Conservation (phyloP, 257 asterid species). For the Solanum chiquidenum region DNA sequence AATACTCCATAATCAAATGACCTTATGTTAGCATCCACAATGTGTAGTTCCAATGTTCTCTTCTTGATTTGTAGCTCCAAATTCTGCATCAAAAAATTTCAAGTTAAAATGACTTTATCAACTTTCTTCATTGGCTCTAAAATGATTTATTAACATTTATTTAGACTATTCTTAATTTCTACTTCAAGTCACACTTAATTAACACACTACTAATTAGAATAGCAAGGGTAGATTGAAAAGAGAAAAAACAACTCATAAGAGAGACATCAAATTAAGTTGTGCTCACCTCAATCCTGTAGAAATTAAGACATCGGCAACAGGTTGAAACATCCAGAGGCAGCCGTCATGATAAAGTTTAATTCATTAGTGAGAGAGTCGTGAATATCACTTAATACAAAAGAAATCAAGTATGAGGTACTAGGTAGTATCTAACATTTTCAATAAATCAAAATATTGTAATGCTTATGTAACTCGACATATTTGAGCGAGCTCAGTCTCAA, state of each 20-base stretch:
- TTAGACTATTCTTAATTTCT: background rate
- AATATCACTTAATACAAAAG: background rate
- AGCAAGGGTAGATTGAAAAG: background rate
- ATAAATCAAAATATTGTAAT: background rate
- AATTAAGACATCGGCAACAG: background rate
- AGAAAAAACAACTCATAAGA: background rate
- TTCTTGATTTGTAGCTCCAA: slow-evolving; percentile 41
- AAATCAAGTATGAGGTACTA: background rate
- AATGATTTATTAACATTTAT: background rate
- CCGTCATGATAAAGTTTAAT: background rate
- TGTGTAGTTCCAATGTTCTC: slow-evolving; percentile 23
- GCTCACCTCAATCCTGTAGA: background rate
- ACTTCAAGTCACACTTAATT: background rate
- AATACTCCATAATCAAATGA: background rate
- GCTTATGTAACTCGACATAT: background rate
- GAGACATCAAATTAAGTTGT: background rate
- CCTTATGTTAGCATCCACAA: slow-evolving; percentile 42
- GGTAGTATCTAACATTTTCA: background rate
- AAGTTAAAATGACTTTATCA: background rate
- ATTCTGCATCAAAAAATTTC: slow-evolving; percentile 23
- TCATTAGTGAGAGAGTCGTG: background rate
- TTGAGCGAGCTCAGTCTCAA: background rate
- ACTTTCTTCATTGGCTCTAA: background rate
- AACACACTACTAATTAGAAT: background rate
- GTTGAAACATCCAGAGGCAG: background rate